A percentile compares a stretch with the other conserved stretches of the same genome.
Conservation (phyloP, 2,329 filamentous ascomycete species). For the Pyrenophora teres region DNA sequence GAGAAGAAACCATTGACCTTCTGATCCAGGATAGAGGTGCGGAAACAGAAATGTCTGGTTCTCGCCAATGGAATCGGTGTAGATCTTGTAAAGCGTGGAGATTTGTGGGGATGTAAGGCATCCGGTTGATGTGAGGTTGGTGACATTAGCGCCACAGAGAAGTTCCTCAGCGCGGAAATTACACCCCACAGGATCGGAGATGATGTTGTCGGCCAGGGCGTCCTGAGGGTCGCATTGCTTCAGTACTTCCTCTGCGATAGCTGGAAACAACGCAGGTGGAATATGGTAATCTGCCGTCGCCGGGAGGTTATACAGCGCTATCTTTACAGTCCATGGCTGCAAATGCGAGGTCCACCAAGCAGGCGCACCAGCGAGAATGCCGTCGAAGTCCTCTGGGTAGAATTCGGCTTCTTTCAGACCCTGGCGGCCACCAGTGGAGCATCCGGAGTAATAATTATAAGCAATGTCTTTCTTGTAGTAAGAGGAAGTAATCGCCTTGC, state of each 20-base stretch:
- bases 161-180: constrained; percentile 49
- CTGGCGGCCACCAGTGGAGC: constrained; percentile 64
- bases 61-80: constrained; percentile 49
- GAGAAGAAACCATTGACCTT: constrained; percentile 40
- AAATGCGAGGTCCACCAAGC: constrained; percentile 58
- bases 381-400: constrained; percentile 63
- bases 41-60: constrained; percentile 52
- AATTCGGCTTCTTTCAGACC: constrained; percentile 59
- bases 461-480: constrained; percentile 55
- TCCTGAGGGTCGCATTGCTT: constrained; percentile 59
- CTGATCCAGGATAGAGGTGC: constrained; percentile 46
- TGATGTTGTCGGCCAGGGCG: constrained; percentile 54
- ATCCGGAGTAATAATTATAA: constrained; percentile 62
- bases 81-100: constrained; percentile 49
- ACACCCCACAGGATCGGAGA: constrained; percentile 53
- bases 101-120: constrained; percentile 54
- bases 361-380: constrained; percentile 59
- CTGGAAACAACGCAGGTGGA: background rate
- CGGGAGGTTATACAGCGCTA: constrained; percentile 56
- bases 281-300: constrained; percentile 53
- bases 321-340: constrained; percentile 51
- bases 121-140: constrained; percentile 35
- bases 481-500: constrained; percentile 54
- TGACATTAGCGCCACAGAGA: constrained; percentile 40
- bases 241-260: constrained; percentile 42